Evolutionary conservation across 73 alveolate genomes (phyloP).

Genomic region (Stentor coeruleus): DNA sequence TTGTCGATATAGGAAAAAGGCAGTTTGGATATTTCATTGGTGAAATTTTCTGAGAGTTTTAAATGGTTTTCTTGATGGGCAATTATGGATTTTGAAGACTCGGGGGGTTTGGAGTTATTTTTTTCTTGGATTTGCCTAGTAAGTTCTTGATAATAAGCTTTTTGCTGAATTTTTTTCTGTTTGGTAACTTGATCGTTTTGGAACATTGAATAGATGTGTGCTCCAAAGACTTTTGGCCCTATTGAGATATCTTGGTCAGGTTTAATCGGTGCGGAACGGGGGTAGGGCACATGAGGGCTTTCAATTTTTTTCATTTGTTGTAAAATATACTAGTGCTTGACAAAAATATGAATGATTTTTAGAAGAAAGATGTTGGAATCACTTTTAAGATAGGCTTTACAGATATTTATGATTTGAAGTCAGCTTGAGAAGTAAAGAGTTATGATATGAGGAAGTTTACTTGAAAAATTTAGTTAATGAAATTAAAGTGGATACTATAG

Average conservation of each 20-base stretch:
- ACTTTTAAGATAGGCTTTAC: too few species aligned
- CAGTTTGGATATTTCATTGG: neutral
- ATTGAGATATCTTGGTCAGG: slow-evolving; percentile 17
- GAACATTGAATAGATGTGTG: neutral
- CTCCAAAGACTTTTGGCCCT: neutral
- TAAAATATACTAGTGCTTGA: too few species aligned
- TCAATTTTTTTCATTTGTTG: too few species aligned
- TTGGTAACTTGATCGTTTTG: neutral
- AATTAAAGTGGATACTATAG: too few species aligned
- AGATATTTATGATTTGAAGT: too few species aligned
- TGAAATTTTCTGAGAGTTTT: neutral
- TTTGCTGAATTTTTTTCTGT: slow-evolving; percentile 6
- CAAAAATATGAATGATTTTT: too few species aligned
- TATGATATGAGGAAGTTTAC: too few species aligned
- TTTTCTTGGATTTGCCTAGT: slow-evolving; percentile 18
- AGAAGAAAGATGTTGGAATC: too few species aligned
- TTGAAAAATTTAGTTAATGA: too few species aligned
- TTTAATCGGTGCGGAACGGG: slow-evolving; percentile 4
- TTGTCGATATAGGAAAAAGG: neutral
- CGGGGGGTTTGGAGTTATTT: neutral
- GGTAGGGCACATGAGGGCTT: too few species aligned
- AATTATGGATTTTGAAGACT: neutral
- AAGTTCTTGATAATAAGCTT: slow-evolving; percentile 16
- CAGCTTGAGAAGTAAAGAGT: too few species aligned
- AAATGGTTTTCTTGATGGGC: neutral